These are phyloP conservation scores for Cryptomeria japonica DNA, from an alignment of 75 land plant genomes.

Conservation along the genomic window DNA sequence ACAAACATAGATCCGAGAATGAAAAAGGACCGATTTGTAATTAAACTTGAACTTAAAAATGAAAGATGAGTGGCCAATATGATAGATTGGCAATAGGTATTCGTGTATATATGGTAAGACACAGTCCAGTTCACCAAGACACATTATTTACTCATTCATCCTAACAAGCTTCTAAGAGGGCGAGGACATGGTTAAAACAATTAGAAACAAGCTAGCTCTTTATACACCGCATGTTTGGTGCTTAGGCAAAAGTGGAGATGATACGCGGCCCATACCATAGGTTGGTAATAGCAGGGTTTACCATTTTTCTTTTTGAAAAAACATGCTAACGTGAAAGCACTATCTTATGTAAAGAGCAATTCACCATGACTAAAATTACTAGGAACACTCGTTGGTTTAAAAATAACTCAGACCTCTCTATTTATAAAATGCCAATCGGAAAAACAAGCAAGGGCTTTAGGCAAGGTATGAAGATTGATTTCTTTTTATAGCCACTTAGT, in stretches of 20 bases:
- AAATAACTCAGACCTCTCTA: neutral
- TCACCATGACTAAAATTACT: neutral
- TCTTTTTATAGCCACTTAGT: neutral
- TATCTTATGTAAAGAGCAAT: neutral
- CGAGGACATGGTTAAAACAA: neutral
- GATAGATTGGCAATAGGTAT: neutral
- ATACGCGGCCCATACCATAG: neutral
- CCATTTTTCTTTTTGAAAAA: neutral
- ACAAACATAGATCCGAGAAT: neutral
- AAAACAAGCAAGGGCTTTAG: neutral
- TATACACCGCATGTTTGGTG: neutral
- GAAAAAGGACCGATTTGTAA: neutral
- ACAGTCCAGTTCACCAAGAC: neutral
- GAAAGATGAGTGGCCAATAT: neutral
- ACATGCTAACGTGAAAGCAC: neutral
- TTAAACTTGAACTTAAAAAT: neutral
- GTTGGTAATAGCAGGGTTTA: neutral
- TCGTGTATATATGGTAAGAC: neutral
- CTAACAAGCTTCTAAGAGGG: neutral
- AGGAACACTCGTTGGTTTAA: neutral
- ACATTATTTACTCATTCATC: neutral
- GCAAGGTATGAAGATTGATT: neutral
- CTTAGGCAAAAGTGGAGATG: neutral
- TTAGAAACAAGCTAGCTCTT: neutral
- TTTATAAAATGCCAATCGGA: neutral